Conservation (phyloP, 495 filamentous ascomycete species). For the Symbiotaphrina buchneri region DNA sequence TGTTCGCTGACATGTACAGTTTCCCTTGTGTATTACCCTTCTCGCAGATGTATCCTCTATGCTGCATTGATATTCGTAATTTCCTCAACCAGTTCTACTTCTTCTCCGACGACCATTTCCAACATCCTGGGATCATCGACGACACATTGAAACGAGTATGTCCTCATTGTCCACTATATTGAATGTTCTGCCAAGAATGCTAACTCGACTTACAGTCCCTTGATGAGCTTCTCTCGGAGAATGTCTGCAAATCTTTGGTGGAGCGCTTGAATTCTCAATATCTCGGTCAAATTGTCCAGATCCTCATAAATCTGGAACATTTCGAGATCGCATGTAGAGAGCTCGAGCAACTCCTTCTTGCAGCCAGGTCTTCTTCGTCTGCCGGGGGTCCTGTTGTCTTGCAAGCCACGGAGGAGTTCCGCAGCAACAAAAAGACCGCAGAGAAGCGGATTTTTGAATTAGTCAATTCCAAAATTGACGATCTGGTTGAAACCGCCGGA, state of each 20-base stretch:
- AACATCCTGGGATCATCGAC: slow-evolving; percentile 67
- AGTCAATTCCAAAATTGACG: slow-evolving; percentile 96
- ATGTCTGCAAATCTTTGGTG: slow-evolving; percentile 76
- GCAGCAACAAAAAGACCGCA: slow-evolving; percentile 77
- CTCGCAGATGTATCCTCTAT: slow-evolving; percentile 95
- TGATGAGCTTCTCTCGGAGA: slow-evolving; percentile 71
- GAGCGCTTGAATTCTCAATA: slow-evolving; percentile 82
- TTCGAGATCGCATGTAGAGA: slow-evolving; percentile 85
- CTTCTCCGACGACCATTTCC: slow-evolving; percentile 86
- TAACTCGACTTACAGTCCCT: slow-evolving; percentile 25
- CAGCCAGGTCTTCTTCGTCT: slow-evolving; percentile 55
- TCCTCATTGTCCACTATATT: slow-evolving; percentile 1
- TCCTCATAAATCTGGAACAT: slow-evolving; percentile 90
- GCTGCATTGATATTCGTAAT: slow-evolving; percentile 92
- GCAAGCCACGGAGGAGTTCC: slow-evolving; percentile 65
- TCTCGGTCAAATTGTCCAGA: slow-evolving; percentile 92
- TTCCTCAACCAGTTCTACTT: slow-evolving; percentile 93
- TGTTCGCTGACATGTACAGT: slow-evolving; percentile 18
- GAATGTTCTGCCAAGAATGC: slow-evolving; percentile 4
- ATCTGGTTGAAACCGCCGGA: slow-evolving; percentile 87
- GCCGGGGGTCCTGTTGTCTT: slow-evolving; percentile 54
- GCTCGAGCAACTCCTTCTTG: slow-evolving; percentile 60
- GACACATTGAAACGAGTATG: slow-evolving; percentile 58
- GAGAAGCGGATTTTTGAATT: slow-evolving; percentile 97
- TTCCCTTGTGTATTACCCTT: slow-evolving; percentile 89